phyloP scores from a whole-genome alignment of 2,329 filamentous ascomycete species.

The Emydomyces testavorans region DNA sequence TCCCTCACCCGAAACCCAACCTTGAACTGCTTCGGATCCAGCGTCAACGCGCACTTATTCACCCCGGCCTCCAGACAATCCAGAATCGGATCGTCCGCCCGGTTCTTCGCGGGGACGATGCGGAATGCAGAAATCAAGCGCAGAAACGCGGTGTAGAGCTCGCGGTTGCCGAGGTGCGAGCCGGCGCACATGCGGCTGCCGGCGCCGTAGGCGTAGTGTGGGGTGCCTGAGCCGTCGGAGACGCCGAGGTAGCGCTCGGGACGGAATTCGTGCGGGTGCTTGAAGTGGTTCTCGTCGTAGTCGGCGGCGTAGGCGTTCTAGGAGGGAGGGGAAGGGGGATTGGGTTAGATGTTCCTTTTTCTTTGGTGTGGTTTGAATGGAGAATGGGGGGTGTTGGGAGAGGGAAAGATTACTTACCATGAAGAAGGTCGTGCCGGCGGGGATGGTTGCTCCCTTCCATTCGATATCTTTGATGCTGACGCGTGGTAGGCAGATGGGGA shows the following conservation, averaged over 20 bases:
- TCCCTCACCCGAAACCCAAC: slow-evolving; percentile 44
- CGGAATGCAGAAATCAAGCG: slow-evolving; percentile 49
- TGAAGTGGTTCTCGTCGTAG: slow-evolving; percentile 59
- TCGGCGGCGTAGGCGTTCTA: slow-evolving; percentile 63
- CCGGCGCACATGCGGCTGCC: slow-evolving; percentile 54
- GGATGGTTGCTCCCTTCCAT: slow-evolving; percentile 56
- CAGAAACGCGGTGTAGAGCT: slow-evolving; percentile 50
- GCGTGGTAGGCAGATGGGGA: slow-evolving; percentile 65
- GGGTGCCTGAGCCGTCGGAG: slow-evolving; percentile 42
- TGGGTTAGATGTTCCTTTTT: too few species aligned
- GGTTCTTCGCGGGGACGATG: slow-evolving; percentile 40
- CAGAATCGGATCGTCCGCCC: slow-evolving; percentile 42
- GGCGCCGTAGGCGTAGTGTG: slow-evolving; percentile 52
- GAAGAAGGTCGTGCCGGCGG: slow-evolving; percentile 66
- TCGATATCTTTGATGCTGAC: slow-evolving; percentile 60
- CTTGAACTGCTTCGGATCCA: slow-evolving; percentile 54
- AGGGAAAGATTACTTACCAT: slow-evolving; percentile 41
- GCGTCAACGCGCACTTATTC: slow-evolving; percentile 48
- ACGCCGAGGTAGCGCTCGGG: slow-evolving; percentile 57
- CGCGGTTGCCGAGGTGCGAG: slow-evolving; percentile 51
- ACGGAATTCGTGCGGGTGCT: slow-evolving; percentile 50
- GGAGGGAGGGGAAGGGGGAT: not conserved
- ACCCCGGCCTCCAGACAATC: slow-evolving; percentile 48
- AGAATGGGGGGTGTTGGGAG: not conserved
- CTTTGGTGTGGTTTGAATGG: not conserved